These are phyloP conservation scores for Auriscalpium microsporum DNA, from an alignment of 768 basidiomycete genomes.

Conservation along the genomic window DNA sequence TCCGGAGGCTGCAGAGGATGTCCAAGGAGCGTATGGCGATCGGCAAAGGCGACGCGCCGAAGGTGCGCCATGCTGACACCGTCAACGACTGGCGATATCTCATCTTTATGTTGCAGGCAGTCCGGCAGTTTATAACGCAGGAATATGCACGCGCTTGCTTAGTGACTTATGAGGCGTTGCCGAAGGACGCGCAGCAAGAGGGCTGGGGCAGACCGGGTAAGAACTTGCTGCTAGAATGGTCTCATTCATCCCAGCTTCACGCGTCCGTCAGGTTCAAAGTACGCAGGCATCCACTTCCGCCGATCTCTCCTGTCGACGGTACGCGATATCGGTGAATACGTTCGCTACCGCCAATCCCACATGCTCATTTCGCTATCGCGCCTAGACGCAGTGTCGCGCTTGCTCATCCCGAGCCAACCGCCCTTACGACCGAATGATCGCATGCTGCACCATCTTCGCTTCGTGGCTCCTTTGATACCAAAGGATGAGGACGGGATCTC, in stretches of 20 bases:
- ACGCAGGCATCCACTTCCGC: slow-evolving; percentile 56
- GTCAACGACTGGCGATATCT: not conserved
- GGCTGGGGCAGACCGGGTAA: slow-evolving; percentile 72
- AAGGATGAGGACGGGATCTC: slow-evolving; percentile 58
- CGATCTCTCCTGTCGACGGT: slow-evolving; percentile 65
- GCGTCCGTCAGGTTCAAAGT: slow-evolving; percentile 40
- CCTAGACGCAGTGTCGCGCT: slow-evolving; percentile 59
- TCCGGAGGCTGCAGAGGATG: slow-evolving; percentile 55
- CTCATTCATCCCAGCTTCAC: not conserved
- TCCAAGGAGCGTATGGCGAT: slow-evolving; percentile 52
- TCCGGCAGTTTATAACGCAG: slow-evolving; percentile 59
- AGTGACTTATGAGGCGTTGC: slow-evolving; percentile 62
- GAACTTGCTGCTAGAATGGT: slow-evolving; percentile 8
- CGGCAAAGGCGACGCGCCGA: slow-evolving; percentile 48
- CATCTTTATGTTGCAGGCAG: slow-evolving; percentile 32
- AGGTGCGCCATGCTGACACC: slow-evolving; percentile 29
- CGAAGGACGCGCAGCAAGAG: slow-evolving; percentile 54
- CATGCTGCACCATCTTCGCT: slow-evolving; percentile 76
- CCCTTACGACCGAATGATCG: slow-evolving; percentile 60
- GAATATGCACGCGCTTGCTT: slow-evolving; percentile 73
- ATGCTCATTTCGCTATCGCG: not conserved
- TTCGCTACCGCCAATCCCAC: not conserved
- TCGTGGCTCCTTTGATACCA: slow-evolving; percentile 53
- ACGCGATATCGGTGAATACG: slow-evolving; percentile 50
- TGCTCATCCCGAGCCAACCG: slow-evolving; percentile 68